Evolutionary conservation across 352 stramenopile genomes (phyloP).

Genomic region (Pythium graminicola): DNA sequence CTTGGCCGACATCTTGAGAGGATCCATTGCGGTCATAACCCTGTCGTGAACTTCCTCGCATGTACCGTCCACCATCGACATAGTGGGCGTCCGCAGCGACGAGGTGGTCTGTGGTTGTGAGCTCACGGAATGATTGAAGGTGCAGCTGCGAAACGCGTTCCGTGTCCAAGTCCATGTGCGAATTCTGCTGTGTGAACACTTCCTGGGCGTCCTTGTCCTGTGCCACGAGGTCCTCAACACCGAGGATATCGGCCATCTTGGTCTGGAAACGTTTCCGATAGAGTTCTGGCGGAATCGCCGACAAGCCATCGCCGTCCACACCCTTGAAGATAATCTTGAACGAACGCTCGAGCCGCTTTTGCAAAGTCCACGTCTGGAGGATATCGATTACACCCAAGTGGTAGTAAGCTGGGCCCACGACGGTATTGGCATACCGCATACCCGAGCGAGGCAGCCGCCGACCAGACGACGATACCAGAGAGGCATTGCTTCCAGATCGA

Average conservation of each 20-base stretch:
- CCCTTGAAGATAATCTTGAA: constrained; percentile 84
- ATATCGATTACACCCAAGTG: constrained; percentile 90
- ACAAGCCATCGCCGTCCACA: constrained; percentile 74
- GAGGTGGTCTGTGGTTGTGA: constrained; percentile 59
- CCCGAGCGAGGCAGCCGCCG: constrained; percentile 62
- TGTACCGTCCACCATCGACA: constrained; percentile 39
- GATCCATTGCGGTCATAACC: constrained; percentile 39
- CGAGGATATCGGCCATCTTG: constrained; percentile 84
- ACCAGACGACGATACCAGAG: constrained; percentile 53
- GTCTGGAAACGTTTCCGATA: constrained; percentile 84
- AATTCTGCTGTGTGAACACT: constrained; percentile 79
- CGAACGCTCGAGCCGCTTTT: constrained; percentile 84
- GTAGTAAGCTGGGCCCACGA: constrained; percentile 86
- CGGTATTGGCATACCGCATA: constrained; percentile 81
- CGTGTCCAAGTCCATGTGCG: constrained; percentile 84
- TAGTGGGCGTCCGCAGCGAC: constrained; percentile 62
- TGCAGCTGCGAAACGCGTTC: constrained; percentile 44
- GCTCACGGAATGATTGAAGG: constrained; percentile 64
- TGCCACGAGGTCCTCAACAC: constrained; percentile 61
- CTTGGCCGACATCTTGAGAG: constrained; percentile 65
- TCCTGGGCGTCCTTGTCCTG: constrained; percentile 33
- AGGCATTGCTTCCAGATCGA: constrained; percentile 56
- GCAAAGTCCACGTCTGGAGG: constrained; percentile 83
- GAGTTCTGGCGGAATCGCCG: constrained; percentile 71
- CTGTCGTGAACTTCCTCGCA: constrained; percentile 33